These are phyloP conservation scores for Talaromyces rugulosus DNA, from an alignment of 2,329 filamentous ascomycete species.

Conservation along the genomic window DNA sequence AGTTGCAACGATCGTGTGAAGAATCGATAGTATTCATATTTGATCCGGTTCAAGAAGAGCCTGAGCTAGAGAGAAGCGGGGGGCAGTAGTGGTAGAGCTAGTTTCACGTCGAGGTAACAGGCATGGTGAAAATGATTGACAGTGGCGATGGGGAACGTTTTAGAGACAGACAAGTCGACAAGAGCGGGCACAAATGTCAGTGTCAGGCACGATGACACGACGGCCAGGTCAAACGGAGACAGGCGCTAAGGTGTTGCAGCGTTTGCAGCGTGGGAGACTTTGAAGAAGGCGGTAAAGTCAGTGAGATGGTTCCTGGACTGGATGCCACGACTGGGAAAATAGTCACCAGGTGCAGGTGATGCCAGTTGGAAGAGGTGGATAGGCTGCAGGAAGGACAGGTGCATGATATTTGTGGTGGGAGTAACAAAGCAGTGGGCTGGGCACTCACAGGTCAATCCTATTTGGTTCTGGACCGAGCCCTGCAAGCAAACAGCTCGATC, in stretches of 20 bases:
- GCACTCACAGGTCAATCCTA: not conserved
- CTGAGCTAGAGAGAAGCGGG: not conserved
- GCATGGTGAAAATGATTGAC: not conserved
- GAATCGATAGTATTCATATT: not conserved
- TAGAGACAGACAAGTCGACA: not conserved
- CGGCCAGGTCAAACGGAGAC: not conserved
- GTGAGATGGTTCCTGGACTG: not conserved
- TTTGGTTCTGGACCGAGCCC: slow-evolving; percentile 7
- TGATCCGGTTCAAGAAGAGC: not conserved
- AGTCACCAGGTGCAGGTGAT: not conserved
- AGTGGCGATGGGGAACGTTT: not conserved
- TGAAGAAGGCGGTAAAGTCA: not conserved
- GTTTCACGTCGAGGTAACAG: not conserved
- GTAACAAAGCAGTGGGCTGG: slow-evolving; percentile 1
- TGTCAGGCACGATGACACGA: not conserved
- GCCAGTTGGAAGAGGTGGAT: not conserved
- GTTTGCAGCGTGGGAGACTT: not conserved
- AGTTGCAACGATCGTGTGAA: not conserved
- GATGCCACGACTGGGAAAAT: not conserved
- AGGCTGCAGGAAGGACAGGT: not conserved
- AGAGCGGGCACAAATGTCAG: not conserved
- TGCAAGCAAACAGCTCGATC: not conserved
- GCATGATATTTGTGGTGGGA: slow-evolving; percentile 9
- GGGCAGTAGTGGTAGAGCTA: not conserved
- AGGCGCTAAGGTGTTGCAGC: not conserved